Evolutionary conservation across 345 rosid genomes (phyloP), one percentile per base, ranked within the genome.

Genomic region (Acer saccharum): DNA sequence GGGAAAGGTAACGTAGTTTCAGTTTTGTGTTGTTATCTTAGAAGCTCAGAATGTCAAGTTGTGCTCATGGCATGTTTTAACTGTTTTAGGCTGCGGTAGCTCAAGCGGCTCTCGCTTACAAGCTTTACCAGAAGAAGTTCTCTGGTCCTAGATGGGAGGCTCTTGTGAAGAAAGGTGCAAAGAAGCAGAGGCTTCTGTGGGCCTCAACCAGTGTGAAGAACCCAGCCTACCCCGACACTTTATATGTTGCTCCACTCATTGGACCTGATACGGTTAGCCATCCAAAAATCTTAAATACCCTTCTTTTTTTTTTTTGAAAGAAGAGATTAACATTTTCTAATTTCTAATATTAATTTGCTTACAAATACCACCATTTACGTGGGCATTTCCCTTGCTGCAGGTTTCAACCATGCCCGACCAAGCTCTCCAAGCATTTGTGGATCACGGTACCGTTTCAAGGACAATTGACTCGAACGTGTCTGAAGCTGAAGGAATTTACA

Each of bases 351-450:
- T 35, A 35, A 35, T 35, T 65, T 70, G 67, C 41, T 70, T 23
- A 73, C 29, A 76, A 43, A 73, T 21, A 14, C 43, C 13, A 7
- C 2, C 3, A 10, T 74, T 39, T 14, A n/a, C 13, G n/a, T 68
- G 21, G 14, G 50, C 14, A 3, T 44, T 69, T 41, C 18, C 44
- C 29, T 52, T 75, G 18, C 46, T 80, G 21, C 83, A 96, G 99
- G 98, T 96, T 44, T 94, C 98, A 64, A 94, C 99, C 50, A 96
- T 96, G 99, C 99, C 99, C 0, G 99, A 96, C 87, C 99, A 96
- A 86, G 98, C 98, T 35, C 90, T 96, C 77, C 95, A 89, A 85
- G 98, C 98, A 57, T 92, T 94, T 52, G 14, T 90, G 5, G 97
- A 96, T 63, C 99, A 96, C 32, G 99, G 99, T 76, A 77, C 61